Base-by-base conservation (phyloP, 768 basidiomycete species). In the Exidia glandulosa region DNA sequence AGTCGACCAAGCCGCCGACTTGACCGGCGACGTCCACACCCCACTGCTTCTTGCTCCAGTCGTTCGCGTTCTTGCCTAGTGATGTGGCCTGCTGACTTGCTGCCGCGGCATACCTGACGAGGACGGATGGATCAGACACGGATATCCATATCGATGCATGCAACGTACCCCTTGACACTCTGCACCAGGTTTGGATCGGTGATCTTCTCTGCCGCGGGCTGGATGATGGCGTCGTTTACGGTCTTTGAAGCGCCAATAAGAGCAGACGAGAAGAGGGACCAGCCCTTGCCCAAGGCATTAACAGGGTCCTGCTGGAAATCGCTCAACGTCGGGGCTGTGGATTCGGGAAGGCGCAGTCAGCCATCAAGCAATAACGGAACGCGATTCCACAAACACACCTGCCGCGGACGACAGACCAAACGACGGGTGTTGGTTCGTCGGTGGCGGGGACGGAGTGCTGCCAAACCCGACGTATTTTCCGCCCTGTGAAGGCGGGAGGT, bases 391-490 rank as follows among this genome's bases (percentile, higher is more conserved):
- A 45, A 45, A 13, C 50, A 12, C 25, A 54, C 50, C 50, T 25
- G 86, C 81, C 10, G 85, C 82, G 31, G 91, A 94, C 3, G 91
- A 91, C 45, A 90, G 75, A 4, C 79, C 76, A 66, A 79, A 85
- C 2, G 89, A 82, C 2, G 90, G 86, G 70, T 88, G 80, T 57
- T 81, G 76, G 29, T 79, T 73, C 10, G 65, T 72, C 3, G 74
- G 65, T 4, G 80, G 72, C 13, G 87, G 83, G 1, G 81, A 72
- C n/a, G 91, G 87, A 0, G 90, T 87, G 65, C 75, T 93, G 9
- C 94, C 92, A 70, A 99, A 99, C 10, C 96, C 94, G 61, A 84
- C 82, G 72, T 97, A 99, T 57, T 84, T 83, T 31, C 95, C 95
- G 57, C 94, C 95, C 74, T 96, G 94, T 3, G 88, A 90, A 12